Evolutionary conservation across 1,284 basidiomycete genomes (phyloP).

Genomic region (Kalmanozyma brasiliensis): DNA sequence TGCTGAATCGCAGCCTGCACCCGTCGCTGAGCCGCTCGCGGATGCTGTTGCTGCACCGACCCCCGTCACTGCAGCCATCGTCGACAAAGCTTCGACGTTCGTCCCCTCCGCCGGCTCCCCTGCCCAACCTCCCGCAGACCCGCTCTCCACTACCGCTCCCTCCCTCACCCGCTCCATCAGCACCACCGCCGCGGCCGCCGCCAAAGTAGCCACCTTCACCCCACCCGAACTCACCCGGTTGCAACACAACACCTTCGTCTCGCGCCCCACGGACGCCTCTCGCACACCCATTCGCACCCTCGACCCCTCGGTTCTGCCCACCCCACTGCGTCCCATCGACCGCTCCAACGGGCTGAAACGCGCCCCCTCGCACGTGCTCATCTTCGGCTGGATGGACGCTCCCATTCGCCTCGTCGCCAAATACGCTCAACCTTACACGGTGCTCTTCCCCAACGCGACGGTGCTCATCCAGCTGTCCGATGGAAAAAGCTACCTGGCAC

Average conservation of each 20-base stretch:
- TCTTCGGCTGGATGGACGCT: conserved; percentile 66
- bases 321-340: conserved; percentile 27
- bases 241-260: conserved; percentile 40
- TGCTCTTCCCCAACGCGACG: conserved; percentile 55
- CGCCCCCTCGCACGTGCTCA: conserved; percentile 33
- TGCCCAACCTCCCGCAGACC: background rate
- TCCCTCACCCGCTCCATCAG: no score
- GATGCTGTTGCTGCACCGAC: conserved; percentile 18
- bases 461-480: conserved; percentile 60
- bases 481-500: conserved; percentile 45
- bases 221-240: conserved; percentile 26
- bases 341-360: conserved; percentile 4
- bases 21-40: conserved; percentile 1
- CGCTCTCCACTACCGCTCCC: no score
- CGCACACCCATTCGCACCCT: conserved; percentile 15
- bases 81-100: conserved; percentile 4
- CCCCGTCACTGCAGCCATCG: conserved; percentile 6
- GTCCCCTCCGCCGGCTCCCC: background rate
- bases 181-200: conserved; percentile 14
- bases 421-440: conserved; percentile 57
- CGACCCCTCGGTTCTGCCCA: conserved; percentile 18
- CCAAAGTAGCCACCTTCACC: conserved; percentile 14
- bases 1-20: conserved; percentile 8
- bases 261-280: conserved; percentile 25
- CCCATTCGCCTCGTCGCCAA: conserved; percentile 58